Evolutionary conservation across 2,329 filamentous ascomycete species (phyloP).

Genomic region (Ceratocystis huliohia): DNA sequence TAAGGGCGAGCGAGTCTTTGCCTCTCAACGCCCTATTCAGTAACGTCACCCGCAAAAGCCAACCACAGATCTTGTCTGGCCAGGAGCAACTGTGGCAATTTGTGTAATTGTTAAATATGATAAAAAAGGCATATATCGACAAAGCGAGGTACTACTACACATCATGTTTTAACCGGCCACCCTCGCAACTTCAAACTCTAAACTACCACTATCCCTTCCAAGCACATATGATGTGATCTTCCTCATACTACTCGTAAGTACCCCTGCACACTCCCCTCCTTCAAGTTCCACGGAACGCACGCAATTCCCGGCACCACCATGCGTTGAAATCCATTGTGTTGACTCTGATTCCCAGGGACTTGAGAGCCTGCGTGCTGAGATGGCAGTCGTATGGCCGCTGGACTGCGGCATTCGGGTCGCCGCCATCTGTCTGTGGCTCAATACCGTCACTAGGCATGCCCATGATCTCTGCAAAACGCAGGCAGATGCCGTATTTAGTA

Average conservation of each 20-base stretch:
- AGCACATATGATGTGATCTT: background rate
- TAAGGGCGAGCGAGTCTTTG: background rate
- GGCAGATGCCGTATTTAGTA: conserved; percentile 84
- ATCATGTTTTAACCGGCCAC: background rate
- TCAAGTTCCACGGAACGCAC: conserved; percentile 37
- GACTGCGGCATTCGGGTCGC: conserved; percentile 57
- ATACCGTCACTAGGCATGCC: conserved; percentile 58
- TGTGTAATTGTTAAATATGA: background rate
- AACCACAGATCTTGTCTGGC: background rate
- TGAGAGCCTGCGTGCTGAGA: conserved; percentile 61
- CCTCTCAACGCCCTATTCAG: background rate
- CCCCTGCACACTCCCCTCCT: background rate
- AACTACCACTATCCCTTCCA: background rate
- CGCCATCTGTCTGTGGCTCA: conserved; percentile 55
- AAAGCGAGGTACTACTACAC: background rate
- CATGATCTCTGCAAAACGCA: conserved; percentile 66
- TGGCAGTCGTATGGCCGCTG: conserved; percentile 82
- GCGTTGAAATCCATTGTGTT: conserved; percentile 59
- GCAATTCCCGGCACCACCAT: conserved; percentile 64
- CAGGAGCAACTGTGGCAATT: background rate
- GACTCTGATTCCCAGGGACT: conserved; percentile 62
- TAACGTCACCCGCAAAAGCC: background rate
- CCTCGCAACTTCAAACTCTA: background rate
- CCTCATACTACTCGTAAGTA: background rate
- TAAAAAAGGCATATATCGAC: background rate